Base-by-base conservation (phyloP, 352 stramenopile genomes). In the Peronospora destructor region DNA sequence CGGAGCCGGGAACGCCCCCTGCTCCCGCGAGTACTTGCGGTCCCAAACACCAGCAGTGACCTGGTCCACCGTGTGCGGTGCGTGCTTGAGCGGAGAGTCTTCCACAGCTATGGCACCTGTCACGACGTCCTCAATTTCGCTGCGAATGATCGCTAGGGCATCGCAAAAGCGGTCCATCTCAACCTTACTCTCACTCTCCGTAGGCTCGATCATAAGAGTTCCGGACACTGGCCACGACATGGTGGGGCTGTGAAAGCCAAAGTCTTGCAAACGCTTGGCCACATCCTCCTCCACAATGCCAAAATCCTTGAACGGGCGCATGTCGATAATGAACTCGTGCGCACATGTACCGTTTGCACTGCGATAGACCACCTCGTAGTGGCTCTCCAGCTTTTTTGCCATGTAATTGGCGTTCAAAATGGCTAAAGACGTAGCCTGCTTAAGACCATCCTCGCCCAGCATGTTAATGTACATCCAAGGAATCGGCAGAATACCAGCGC, bases 391-490 rank as follows among this genome's bases (percentile, higher is more conserved):
- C 34, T 83, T 79, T 59, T 91, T 94, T 14, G 96, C 94, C 91
- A 99, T 98, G 91, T 99, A 99, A 74, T 99, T 99, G 16, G 97
- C 97, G 71, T 99, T 99, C 50, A 99, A 72, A 75, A 99, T 99
- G 23, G 97, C 97, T 47, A 92, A 77, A 35, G 76, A 78, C 36
- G 92, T 97, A 6, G 94, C 87, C 49, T 91, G 80, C 64, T 96
- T 97, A 6, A 99, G 66, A 13, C 96, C 96, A 19, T 91, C 70
- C 56, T 96, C 85, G 47, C 97, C 97, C 29, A 98, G 79, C 95
- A 99, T 99, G 73, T 98, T 97, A 59, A 99, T 98, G 76, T 99
- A 99, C 95, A 98, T 99, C 94, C 95, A 99, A 6, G 95, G 97
- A 67, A 99, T 99, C 19, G 96, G 96, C 23, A 99, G 76, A 58